Evolutionary conservation across 2,329 filamentous ascomycete species (phyloP).

Genomic region (Fusarium penzigii): DNA sequence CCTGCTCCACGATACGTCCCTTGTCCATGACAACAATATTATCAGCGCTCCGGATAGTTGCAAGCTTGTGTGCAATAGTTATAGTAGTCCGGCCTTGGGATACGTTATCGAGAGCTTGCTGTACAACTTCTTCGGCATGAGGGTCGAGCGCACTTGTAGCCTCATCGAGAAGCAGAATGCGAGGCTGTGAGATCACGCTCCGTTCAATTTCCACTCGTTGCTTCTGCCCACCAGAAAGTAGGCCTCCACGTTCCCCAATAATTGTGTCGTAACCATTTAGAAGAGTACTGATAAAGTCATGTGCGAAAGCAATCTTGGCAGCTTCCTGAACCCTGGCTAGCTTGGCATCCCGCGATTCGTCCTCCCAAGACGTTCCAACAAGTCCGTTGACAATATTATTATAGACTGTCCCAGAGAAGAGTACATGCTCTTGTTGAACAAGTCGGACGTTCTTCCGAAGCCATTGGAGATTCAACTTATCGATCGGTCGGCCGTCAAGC

Average conservation of each 20-base stretch:
- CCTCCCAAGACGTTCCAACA: slow-evolving; percentile 41
- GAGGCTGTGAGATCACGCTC: slow-evolving; percentile 60
- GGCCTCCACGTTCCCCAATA: slow-evolving; percentile 63
- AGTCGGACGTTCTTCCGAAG: slow-evolving; percentile 40
- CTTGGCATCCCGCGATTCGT: slow-evolving; percentile 42
- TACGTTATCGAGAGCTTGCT: slow-evolving; percentile 53
- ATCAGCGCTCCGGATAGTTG: slow-evolving; percentile 34
- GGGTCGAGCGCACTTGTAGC: slow-evolving; percentile 59
- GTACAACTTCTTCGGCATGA: slow-evolving; percentile 49
- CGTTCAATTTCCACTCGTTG: slow-evolving; percentile 67
- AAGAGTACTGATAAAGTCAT: slow-evolving; percentile 50
- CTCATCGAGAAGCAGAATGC: slow-evolving; percentile 65
- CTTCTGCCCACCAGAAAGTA: slow-evolving; percentile 66
- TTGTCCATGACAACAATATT: slow-evolving; percentile 33
- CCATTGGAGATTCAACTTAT: slow-evolving; percentile 40
- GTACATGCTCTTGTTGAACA: slow-evolving; percentile 45
- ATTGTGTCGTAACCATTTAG: slow-evolving; percentile 52
- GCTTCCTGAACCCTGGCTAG: slow-evolving; percentile 46
- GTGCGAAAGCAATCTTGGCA: slow-evolving; percentile 50
- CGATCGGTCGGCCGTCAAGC: slow-evolving; percentile 37
- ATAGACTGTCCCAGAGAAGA: slow-evolving; percentile 51
- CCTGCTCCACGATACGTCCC: slow-evolving; percentile 29
- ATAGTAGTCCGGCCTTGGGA: slow-evolving; percentile 61
- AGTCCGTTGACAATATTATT: slow-evolving; percentile 56
- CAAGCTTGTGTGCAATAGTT: slow-evolving; percentile 61